Evolutionary conservation across 129 eudicot genomes (phyloP), one percentile per base, ranked within the genome.

Genomic region (Rutidosis leptorrhynchoides): DNA sequence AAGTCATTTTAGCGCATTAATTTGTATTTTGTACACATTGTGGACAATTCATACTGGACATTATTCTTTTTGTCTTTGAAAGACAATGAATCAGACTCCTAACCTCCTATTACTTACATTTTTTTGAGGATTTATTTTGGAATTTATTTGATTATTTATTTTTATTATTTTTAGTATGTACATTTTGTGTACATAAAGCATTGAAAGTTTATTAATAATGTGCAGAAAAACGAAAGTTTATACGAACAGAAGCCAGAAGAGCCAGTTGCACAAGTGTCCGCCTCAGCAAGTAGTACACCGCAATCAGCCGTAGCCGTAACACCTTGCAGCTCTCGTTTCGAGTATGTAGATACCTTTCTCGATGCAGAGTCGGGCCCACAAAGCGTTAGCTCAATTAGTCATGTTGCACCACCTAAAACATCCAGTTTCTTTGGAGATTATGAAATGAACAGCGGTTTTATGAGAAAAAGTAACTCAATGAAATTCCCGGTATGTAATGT

Each of bases 221-320:
- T 72, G 84, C 90, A 90, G 97, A 71, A 87, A 19, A 90, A 74
- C 70, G 97, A 86, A 73, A 78, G 82, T 77, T 85, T 90, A 15
- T 90, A 86, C 63, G 97, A 90, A 42, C 97, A 90, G 80, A 90
- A 90, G 76, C 97, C 97, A 17, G 97, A 86, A 78, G 97, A 86
- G 59, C 74, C 78, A 49, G 86, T 84, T 74, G 81, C 74, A 56
- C 90, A 80, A 72, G 86, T 86, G 72, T 69, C 88, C 56, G 79
- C 79, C 27, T 64, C 95, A 61, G 56, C 80, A 62, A 83, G 78
- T 69, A 68, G 67, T 69, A 59, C 74, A 21, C 56, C 75, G 22
- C 12, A 81, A 14, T 73, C 49, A 68, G 84, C 77, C n/a, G 33
- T 84, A 68, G 83, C 80, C 20, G 33, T 81, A 66, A 71, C 88